A percentile compares a stretch with the other conserved stretches of the same genome.
Conservation (phyloP, 1,284 basidiomycete genomes). For the Taiwanofungus camphoratus region DNA sequence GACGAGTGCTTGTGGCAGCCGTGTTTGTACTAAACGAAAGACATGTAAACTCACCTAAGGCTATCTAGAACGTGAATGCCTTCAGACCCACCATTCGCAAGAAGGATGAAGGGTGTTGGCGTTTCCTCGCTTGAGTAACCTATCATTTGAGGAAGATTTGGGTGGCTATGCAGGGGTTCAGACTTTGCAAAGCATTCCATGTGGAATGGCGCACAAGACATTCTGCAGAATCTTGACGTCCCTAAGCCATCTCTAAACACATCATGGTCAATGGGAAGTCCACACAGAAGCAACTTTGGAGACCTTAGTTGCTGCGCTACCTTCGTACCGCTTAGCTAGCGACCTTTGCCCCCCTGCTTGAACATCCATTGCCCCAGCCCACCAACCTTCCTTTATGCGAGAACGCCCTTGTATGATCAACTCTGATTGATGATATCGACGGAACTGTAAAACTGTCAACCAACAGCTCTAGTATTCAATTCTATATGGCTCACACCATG, state of each 20-base stretch:
- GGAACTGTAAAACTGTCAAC: slow-evolving; percentile 31
- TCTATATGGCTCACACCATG: slow-evolving; percentile 29
- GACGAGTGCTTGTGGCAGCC: slow-evolving; percentile 26
- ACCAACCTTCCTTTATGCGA: slow-evolving; percentile 39
- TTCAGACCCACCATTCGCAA: slow-evolving; percentile 38
- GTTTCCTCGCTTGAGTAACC: slow-evolving; percentile 44
- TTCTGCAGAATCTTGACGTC: slow-evolving; percentile 48
- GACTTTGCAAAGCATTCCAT: neutral
- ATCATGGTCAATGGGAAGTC: neutral
- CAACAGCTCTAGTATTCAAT: neutral
- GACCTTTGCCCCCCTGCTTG: slow-evolving; percentile 34
- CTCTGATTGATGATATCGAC: slow-evolving; percentile 45
- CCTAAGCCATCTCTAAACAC: slow-evolving; percentile 39
- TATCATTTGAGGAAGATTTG: slow-evolving; percentile 47
- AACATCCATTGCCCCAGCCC: slow-evolving; percentile 37
- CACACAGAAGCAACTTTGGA: slow-evolving; percentile 3
- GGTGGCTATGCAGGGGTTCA: slow-evolving; percentile 33
- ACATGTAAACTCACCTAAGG: too few species aligned
- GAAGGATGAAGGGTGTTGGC: slow-evolving; percentile 43
- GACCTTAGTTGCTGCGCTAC: slow-evolving; percentile 30
- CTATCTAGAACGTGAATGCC: neutral
- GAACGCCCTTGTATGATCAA: slow-evolving; percentile 33
- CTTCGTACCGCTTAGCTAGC: slow-evolving; percentile 42
- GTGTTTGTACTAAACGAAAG: slow-evolving; percentile 32
- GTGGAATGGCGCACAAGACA: slow-evolving; percentile 31